Evolutionary conservation across 495 filamentous ascomycete genomes (phyloP), one percentile per base, ranked within the genome.

Genomic region (Physcia stellaris): DNA sequence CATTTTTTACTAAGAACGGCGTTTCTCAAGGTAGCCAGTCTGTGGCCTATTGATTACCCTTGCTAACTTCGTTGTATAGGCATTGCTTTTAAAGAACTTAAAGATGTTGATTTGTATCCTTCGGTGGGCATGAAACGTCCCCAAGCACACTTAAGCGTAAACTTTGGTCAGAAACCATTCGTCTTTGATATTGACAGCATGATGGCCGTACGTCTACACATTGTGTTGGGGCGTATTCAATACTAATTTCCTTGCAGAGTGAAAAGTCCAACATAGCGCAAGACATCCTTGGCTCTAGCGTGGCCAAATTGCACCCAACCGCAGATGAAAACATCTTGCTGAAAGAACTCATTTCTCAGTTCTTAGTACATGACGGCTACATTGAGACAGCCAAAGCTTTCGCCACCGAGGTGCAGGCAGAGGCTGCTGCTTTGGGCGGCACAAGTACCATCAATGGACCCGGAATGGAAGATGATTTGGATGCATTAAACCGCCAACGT

Each of bases 1-100:
- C 79, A 9, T 92, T 95, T 53, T 99, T 94, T 55, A 99, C 90
- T 0, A 94, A 87, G 60, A 96, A 99, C 55, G 90, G 90, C 12
- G 57, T 66, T 20, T 68, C 78, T 46, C 56, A 93, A 45, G 77
- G 88, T 86, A 72, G 23, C 22, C 22, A 22, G 32, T 38, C 43
- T 9, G 16, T 33, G 34, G 30, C 27, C 28, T 24, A n/a, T 32
- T 18, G 23, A 6, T 1, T 5, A 18, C n/a, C n/a, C n/a, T 16
- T 12, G 9, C 15, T 20, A 53, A 16, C 19, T 18, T 23, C 11
- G 38, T 17, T 28, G 13, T 27, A n/a, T 46, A 92, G 86, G 77
- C 10, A 72, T 68, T 46, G 88, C 90, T 6, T 95, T 96, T 51
- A 68, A 71, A 32, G 79, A 88, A 32, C 66, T 94, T 27, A 80